These are phyloP conservation scores for Aspergillus proliferans DNA, from an alignment of 2,329 filamentous ascomycete genomes.

Conservation along the genomic window DNA sequence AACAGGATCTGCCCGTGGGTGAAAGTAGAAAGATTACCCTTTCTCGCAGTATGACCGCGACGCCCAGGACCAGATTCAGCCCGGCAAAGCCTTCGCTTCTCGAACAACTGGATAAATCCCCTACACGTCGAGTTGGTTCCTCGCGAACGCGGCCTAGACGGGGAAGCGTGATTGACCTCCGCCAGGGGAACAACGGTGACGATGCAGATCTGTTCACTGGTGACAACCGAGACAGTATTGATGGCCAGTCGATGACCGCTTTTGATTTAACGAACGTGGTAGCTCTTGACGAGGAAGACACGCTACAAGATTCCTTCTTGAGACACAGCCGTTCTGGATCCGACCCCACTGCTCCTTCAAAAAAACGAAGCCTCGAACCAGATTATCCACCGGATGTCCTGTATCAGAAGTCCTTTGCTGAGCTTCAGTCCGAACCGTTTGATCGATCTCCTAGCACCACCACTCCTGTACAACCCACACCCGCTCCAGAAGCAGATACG, in stretches of 20 bases:
- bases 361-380: slow-evolving; percentile 30
- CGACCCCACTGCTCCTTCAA: slow-evolving; percentile 20
- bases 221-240: slow-evolving; percentile 16
- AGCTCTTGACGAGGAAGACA: slow-evolving; percentile 25
- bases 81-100: slow-evolving; percentile 35
- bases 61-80: slow-evolving; percentile 34
- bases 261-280: slow-evolving; percentile 30
- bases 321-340: slow-evolving; percentile 20
- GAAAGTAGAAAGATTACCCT: slow-evolving; percentile 26
- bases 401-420: slow-evolving; percentile 40
- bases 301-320: slow-evolving; percentile 26
- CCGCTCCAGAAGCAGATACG: slow-evolving; percentile 12
- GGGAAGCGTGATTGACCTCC: slow-evolving; percentile 14
- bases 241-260: slow-evolving; percentile 17
- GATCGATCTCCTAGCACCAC: slow-evolving; percentile 35
- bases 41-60: slow-evolving; percentile 28
- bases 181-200: slow-evolving; percentile 12
- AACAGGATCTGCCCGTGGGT: slow-evolving; percentile 18
- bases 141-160: slow-evolving; percentile 20
- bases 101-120: slow-evolving; percentile 32
- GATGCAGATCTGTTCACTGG: slow-evolving; percentile 19
- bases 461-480: slow-evolving; percentile 11
- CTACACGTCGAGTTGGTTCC: slow-evolving; percentile 27
- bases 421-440: slow-evolving; percentile 47
- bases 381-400: slow-evolving; percentile 46